Conservation (phyloP, 2,329 filamentous ascomycete genomes). For the Cercospora sojina region DNA sequence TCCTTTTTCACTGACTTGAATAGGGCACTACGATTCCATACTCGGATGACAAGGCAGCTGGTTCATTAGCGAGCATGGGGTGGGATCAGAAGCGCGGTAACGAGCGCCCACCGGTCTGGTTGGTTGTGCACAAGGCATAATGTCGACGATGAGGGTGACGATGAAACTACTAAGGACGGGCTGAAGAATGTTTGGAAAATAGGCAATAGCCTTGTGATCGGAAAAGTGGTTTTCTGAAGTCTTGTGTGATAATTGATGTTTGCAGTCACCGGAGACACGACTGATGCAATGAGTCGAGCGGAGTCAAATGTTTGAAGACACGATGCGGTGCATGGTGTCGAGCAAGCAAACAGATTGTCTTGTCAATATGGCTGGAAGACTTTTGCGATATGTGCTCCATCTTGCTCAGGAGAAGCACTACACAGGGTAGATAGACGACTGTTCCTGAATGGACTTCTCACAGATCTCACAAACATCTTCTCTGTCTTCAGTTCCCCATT, state of each 20-base stretch:
- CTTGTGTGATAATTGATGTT: background rate
- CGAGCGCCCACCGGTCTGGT: slow-evolving; percentile 38
- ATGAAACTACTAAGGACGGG: background rate
- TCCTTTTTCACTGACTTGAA: background rate
- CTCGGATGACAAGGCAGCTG: slow-evolving; percentile 32
- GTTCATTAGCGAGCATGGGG: slow-evolving; percentile 33
- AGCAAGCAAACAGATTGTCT: background rate
- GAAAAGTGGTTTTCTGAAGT: background rate
- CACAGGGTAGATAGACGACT: background rate
- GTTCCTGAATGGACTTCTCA: background rate
- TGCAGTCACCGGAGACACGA: background rate
- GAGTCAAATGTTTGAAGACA: background rate
- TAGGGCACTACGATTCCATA: slow-evolving; percentile 36
- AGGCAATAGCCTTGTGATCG: background rate
- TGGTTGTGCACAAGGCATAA: slow-evolving; percentile 36
- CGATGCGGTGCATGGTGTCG: background rate
- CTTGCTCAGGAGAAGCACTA: background rate
- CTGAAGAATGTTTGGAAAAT: background rate
- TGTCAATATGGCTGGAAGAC: background rate
- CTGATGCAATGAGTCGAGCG: background rate
- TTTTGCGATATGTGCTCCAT: background rate
- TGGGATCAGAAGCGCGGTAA: slow-evolving; percentile 37
- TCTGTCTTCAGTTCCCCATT: background rate
- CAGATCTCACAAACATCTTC: background rate
- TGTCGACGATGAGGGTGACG: background rate